phyloP scores from a whole-genome alignment of 2,329 filamentous ascomycete genomes.

The Chaetomium sp. region DNA sequence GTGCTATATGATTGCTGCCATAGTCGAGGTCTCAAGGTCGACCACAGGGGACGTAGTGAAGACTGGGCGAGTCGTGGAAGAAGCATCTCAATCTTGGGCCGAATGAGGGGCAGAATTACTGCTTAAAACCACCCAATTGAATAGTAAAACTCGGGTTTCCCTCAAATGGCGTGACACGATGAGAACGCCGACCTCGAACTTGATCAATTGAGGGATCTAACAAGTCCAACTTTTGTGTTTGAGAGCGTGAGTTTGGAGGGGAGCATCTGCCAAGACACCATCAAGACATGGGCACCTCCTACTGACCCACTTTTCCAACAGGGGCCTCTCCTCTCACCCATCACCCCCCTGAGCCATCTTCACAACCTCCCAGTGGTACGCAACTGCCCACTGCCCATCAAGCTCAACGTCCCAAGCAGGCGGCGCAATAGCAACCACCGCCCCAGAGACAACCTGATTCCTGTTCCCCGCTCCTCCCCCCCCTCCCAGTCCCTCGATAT shows the following conservation, averaged over 20 bases:
- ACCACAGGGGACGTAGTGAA: conserved; percentile 8
- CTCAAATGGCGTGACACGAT: not conserved
- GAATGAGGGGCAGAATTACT: not conserved
- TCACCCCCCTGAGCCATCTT: not conserved
- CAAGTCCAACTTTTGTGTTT: not conserved
- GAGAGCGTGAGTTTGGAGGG: not conserved
- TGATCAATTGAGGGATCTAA: not conserved
- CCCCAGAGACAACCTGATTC: conserved; percentile 36
- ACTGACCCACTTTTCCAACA: conserved; percentile 8
- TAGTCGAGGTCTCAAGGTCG: not conserved
- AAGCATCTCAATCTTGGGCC: conserved; percentile 8
- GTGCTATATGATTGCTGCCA: conserved; percentile 17
- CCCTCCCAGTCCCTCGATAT: conserved; percentile 20
- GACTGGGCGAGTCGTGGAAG: not conserved
- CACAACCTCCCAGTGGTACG: conserved; percentile 43
- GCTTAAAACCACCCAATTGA: not conserved
- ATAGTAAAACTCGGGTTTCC: not conserved
- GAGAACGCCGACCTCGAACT: not conserved
- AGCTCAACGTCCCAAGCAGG: conserved; percentile 45
- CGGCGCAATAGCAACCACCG: conserved; percentile 40
- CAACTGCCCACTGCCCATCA: conserved; percentile 41
- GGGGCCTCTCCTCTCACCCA: not conserved
- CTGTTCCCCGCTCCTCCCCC: conserved; percentile 36
- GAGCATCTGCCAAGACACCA: conserved; percentile 6
- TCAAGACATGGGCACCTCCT: not conserved